Evolutionary conservation across 306 rosid genomes (phyloP), one percentile per base, ranked within the genome.

Genomic region (Citrullus colocynthis): DNA sequence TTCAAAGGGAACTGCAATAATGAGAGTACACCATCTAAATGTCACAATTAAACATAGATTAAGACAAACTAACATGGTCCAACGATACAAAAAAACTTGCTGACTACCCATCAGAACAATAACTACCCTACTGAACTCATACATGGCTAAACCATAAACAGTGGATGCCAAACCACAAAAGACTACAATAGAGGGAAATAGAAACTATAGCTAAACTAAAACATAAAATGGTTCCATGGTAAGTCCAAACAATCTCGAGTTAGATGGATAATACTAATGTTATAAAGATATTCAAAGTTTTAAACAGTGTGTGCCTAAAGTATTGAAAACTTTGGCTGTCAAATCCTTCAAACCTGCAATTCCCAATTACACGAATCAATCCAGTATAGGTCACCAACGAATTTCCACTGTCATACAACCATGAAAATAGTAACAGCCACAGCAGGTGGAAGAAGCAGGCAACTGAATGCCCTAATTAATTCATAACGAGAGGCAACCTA

Each of bases 1-100:
- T 85, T 93, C 98, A 74, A 93, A 93, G 30, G 98, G 97, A 83
- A 93, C 98, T 91, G 90, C 49, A 71, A 84, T 45, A 59, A 9
- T 41, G 36, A 39, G 56, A 20, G 49, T 15, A 13, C 59, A 41
- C 10, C 57, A 60, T 76, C 20, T 45, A 24, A 41, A 60, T 7
- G 48, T 21, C 54, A 58, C 78, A 18, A 54, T 34, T 52, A 74
- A 54, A 52, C 48, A 52, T 6, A 16, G 32, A 74, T 17, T 30
- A 30, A 51, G 39, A 32, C 45, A 20, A 36, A 71, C 11, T 71
- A 15, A 42, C 14, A 34, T 15, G 49, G 44, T 48, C 20, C 76
- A 45, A 4, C 7, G 7, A 48, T 28, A 48, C 7, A 71, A 3
- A 48, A 11, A 3, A 48, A 2, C 76, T 48, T 0, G 18, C 59